These are phyloP conservation scores for Podaxis pistillaris DNA, from an alignment of 768 basidiomycete genomes.

Conservation along the genomic window DNA sequence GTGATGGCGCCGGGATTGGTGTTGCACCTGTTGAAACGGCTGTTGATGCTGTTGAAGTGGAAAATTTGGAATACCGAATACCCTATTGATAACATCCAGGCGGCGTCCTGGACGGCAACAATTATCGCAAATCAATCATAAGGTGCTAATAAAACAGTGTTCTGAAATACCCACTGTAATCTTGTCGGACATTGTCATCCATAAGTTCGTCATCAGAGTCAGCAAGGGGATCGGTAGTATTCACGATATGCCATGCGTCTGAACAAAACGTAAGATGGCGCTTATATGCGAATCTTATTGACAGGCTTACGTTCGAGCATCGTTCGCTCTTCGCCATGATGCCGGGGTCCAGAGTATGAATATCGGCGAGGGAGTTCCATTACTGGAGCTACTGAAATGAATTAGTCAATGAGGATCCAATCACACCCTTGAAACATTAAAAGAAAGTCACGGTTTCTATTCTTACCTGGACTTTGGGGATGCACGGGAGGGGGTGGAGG, in stretches of 20 bases:
- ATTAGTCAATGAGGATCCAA: not conserved
- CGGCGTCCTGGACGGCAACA: constrained; percentile 41
- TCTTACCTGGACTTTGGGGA: constrained; percentile 12
- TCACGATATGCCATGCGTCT: constrained; percentile 76
- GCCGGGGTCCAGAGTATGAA: constrained; percentile 13
- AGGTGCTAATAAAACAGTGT: constrained; percentile 6
- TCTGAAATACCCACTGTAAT: constrained; percentile 53
- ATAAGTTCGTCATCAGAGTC: constrained; percentile 74
- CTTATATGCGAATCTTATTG: constrained; percentile 1
- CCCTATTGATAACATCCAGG: constrained; percentile 48
- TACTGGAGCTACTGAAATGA: not conserved
- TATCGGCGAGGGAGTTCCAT: constrained; percentile 5
- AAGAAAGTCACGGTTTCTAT: not conserved
- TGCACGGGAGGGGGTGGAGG: constrained; percentile 10
- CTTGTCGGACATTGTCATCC: constrained; percentile 60
- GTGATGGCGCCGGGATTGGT: constrained; percentile 3
- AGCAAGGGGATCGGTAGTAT: constrained; percentile 59
- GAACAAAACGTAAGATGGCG: constrained; percentile 16
- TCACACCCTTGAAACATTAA: not conserved
- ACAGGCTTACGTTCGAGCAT: constrained; percentile 46
- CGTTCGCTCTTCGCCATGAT: constrained; percentile 29
- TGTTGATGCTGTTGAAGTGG: not conserved
- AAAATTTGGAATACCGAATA: constrained; percentile 24
- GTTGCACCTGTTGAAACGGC: constrained; percentile 27
- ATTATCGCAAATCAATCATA: constrained; percentile 4